A percentile compares a stretch with the other conserved stretches of the same genome.
Conservation (phyloP, 2,329 filamentous ascomycete species). For the Fusarium duplospermum region DNA sequence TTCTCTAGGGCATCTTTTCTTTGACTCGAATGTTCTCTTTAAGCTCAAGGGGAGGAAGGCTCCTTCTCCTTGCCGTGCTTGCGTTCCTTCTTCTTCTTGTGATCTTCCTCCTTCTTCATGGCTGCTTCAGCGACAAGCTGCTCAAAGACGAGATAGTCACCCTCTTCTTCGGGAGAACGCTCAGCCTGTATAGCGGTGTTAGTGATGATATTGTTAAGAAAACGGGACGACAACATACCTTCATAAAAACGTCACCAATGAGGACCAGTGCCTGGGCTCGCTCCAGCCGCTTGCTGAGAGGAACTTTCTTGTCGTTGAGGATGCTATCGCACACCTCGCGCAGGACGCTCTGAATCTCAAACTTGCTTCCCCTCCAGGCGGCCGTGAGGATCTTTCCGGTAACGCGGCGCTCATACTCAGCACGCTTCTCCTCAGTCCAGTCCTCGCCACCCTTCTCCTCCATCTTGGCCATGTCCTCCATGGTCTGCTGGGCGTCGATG, state of each 20-base stretch:
- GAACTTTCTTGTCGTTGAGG: slow-evolving; percentile 81
- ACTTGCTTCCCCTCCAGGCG: slow-evolving; percentile 95
- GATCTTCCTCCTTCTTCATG: slow-evolving; percentile 89
- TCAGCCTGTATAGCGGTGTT: slow-evolving; percentile 70
- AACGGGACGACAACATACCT: slow-evolving; percentile 66
- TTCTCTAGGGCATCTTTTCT: not conserved
- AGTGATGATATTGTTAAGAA: not conserved
- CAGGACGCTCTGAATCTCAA: slow-evolving; percentile 96
- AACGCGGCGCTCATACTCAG: slow-evolving; percentile 93
- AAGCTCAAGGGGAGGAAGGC: not conserved
- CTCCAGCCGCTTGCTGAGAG: slow-evolving; percentile 87
- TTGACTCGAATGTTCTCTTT: not conserved
- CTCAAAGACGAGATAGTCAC: slow-evolving; percentile 98
- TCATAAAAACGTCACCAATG: slow-evolving; percentile 88
- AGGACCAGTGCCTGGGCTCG: slow-evolving; percentile 90
- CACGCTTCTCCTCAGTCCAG: slow-evolving; percentile 97
- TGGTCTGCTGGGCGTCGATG: slow-evolving; percentile 96
- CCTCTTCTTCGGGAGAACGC: slow-evolving; percentile 93
- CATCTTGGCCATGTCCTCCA: slow-evolving; percentile 98
- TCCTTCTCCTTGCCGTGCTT: slow-evolving; percentile 45
- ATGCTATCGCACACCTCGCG: slow-evolving; percentile 94
- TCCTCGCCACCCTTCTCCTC: slow-evolving; percentile 96
- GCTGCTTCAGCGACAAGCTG: slow-evolving; percentile 97
- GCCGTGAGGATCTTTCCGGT: slow-evolving; percentile 98
- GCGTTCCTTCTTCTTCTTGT: slow-evolving; percentile 68